Conservation (phyloP, 2,329 filamentous ascomycete genomes). For the Nigrograna mackinnonii region DNA sequence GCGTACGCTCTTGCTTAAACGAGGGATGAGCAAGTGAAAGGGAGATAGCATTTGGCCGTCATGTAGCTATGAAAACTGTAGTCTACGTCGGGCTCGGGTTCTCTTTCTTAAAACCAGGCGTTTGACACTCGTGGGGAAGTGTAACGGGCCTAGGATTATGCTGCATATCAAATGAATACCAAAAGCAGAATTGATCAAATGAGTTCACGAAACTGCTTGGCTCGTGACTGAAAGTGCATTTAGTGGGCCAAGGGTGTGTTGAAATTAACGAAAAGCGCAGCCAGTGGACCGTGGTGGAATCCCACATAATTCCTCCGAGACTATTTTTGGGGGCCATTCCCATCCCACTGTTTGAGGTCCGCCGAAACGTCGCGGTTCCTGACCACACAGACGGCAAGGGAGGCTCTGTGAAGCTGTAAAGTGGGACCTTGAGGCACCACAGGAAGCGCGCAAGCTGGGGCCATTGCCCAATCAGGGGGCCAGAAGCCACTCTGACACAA, state of each 20-base stretch:
- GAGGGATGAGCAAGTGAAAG: conserved; percentile 11
- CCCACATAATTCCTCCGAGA: no score
- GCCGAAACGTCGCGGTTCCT: no score
- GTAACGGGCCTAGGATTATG: conserved; percentile 29
- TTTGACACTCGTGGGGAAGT: conserved; percentile 38
- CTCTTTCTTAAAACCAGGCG: conserved; percentile 34
- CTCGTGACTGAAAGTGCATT: conserved; percentile 4
- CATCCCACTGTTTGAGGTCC: no score
- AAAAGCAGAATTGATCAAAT: conserved; percentile 26
- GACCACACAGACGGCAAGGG: no score
- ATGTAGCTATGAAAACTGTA: conserved; percentile 28
- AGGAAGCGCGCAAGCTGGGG: no score
- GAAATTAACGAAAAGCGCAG: no score
- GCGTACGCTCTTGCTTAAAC: conserved; percentile 63
- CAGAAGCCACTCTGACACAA: conserved; percentile 11
- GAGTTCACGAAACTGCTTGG: conserved; percentile 3
- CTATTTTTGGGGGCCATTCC: no score
- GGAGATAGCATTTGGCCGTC: conserved; percentile 27
- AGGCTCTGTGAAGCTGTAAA: no score
- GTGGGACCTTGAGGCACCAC: no score
- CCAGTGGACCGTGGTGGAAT: no score
- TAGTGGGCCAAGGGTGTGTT: conserved; percentile 10
- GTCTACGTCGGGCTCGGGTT: conserved; percentile 26
- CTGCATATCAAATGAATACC: conserved; percentile 39
- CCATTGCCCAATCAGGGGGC: background rate